Evolutionary conservation across 257 asterid species (phyloP), one percentile per base, ranked within the genome.

Genomic region (Prunella vulgaris): DNA sequence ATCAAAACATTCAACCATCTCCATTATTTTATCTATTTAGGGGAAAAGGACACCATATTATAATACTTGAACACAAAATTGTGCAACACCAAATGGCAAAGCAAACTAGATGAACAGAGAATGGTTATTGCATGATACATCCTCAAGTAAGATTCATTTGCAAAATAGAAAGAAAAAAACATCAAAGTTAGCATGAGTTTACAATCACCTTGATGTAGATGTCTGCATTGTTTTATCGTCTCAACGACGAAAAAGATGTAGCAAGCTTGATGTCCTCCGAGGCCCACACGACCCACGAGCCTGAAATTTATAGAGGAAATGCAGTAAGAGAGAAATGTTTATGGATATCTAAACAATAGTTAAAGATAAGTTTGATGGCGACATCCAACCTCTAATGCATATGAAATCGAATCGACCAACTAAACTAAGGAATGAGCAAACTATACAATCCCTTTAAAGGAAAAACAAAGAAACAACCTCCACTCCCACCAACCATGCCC

Each of bases 401-500:
- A 80, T 71, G 68, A 66, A 76, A 76, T 40, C 27, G 61, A 33
- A 76, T 52, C 51, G 42, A 28, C 71, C 71, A n/a, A n/a, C n/a
- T n/a, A n/a, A n/a, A n/a, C n/a, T 60, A 72, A 71, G 77, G 77
- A 70, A 82, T 77, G 79, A 84, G 76, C 72, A 81, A 77, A 73
- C 79, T 70, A 83, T 64, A 72, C 60, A 54, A 68, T 88, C 66
- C 92, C 97, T 93, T 90, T 89, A 81, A 90, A 87, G 92, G 79
- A 75, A 90, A 87, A 86, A 84, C 76, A 84, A 14, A 73, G 79
- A 87, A 88, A 93, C 96, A 66, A 85, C 90, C 92, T 85, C 97
- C 96, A 93, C 97, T 93, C 74, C 84, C 84, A 90, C 90, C 96
- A 85, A 86, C 88, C 88, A 82, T 71, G 76, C 82, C 87, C 67